Evolutionary conservation across 768 basidiomycete species (phyloP), one percentile per base, ranked within the genome.

Genomic region (Pisolithus marmoratus): DNA sequence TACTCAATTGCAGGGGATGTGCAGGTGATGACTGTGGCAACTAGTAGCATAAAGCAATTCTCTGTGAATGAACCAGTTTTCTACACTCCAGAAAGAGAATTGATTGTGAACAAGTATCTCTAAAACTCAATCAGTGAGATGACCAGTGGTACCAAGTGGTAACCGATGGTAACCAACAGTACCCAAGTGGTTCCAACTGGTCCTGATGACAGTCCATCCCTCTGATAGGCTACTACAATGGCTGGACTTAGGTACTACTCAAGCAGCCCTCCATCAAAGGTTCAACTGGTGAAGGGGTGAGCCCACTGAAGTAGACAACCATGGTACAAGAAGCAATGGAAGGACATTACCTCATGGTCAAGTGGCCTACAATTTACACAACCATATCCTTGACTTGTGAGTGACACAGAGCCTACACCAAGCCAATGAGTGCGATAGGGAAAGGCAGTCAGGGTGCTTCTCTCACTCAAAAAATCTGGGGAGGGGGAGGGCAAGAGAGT

Each of bases 231-330:
- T 29, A 29, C 29, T 29, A 29, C 29, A 29, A 29, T 29, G 29
- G 26, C 49, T 31, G 57, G 62, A 3, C n/a, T 15, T 26, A 50
- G 58, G 54, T 58, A 54, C 29, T 29, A 29, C 63, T 66, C 63
- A 57, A 68, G 53, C 57, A 17, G 44, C 22, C 52, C 57, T 49
- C 53, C 66, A 50, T 47, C 57, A 53, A 36, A 7, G 61, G 56
- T 44, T 62, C 68, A 71, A 65, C 74, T 75, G 64, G 75, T 72
- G 70, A 70, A 38, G 54, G 54, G 47, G 48, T 40, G 46, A 54
- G 67, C 62, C 54, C 64, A 58, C 63, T 49, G 46, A 47, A 27
- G 45, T 17, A 46, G 46, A 47, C 29, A 12, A 22, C 31, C 46
- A 36, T n/a, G 46, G 40, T 20, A 36, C 31, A 19, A 19, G 34